A percentile compares a stretch with the other conserved stretches of the same genome.
Evolutionary conservation across 345 rosid genomes (phyloP).

Genomic region (Gossypium longicalyx): DNA sequence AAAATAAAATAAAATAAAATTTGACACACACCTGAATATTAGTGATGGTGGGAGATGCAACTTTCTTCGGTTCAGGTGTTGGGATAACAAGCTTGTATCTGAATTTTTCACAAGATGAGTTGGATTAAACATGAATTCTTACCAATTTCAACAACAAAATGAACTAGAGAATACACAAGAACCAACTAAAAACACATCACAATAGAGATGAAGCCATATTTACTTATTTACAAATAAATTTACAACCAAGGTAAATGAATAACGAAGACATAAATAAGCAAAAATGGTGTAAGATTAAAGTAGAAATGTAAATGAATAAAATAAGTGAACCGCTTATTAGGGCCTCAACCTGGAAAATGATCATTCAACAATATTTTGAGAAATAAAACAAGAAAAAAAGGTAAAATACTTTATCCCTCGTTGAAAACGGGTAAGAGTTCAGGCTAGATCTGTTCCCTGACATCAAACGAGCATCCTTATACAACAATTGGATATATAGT

Average conservation of each 20-base stretch:
- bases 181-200: neutral
- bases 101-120: slow-evolving; percentile 26
- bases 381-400: neutral
- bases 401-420: neutral
- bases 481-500: neutral
- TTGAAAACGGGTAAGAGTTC: neutral
- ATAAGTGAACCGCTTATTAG: neutral
- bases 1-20: neutral
- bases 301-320: neutral
- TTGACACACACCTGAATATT: slow-evolving; percentile 68
- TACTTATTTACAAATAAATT: neutral
- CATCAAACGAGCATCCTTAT: neutral
- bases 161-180: neutral
- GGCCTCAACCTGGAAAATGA: neutral
- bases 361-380: slow-evolving; percentile 1
- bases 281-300: neutral
- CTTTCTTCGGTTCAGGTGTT: slow-evolving; percentile 74
- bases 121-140: neutral
- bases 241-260: neutral
- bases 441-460: slow-evolving; percentile 2
- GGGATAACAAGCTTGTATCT: slow-evolving; percentile 89
- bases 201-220: neutral
- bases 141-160: slow-evolving; percentile 13
- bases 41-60: slow-evolving; percentile 70
- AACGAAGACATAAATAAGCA: neutral